Percentiles rank a stretch among this genome's conserved stretches.
Conservation (phyloP, 1,284 basidiomycete genomes). For the Xanthoconium separans region DNA sequence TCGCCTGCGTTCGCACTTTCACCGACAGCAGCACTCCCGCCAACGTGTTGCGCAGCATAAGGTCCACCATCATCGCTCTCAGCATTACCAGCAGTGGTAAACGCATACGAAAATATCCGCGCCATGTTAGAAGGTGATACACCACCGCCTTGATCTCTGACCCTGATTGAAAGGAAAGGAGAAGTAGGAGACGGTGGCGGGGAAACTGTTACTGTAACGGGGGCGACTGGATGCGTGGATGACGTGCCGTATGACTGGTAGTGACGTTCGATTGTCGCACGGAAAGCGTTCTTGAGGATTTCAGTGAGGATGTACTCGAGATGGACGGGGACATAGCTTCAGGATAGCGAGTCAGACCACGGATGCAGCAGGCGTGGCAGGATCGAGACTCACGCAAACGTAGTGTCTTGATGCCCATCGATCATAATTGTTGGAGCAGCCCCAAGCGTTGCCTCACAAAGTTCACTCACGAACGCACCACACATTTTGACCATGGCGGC, state of each 20-base stretch:
- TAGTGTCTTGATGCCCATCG: slow-evolving; percentile 69
- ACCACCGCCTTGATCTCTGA: slow-evolving; percentile 86
- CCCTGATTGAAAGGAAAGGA: slow-evolving; percentile 69
- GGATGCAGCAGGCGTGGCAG: not conserved
- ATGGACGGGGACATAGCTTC: slow-evolving; percentile 84
- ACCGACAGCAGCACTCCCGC: slow-evolving; percentile 64
- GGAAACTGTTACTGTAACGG: slow-evolving; percentile 73
- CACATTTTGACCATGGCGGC: slow-evolving; percentile 72
- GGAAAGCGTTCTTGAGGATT: slow-evolving; percentile 86
- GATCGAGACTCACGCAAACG: slow-evolving; percentile 63
- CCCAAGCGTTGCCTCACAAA: slow-evolving; percentile 87
- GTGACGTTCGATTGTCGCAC: slow-evolving; percentile 83
- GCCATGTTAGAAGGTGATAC: slow-evolving; percentile 73
- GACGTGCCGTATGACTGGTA: slow-evolving; percentile 41
- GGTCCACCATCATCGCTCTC: slow-evolving; percentile 60
- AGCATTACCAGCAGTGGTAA: slow-evolving; percentile 62
- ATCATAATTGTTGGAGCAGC: slow-evolving; percentile 64
- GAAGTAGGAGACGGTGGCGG: slow-evolving; percentile 45
- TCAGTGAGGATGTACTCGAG: slow-evolving; percentile 88
- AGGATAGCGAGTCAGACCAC: slow-evolving; percentile 13
- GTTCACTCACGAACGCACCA: slow-evolving; percentile 76
- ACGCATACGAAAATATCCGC: slow-evolving; percentile 87
- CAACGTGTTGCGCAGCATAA: slow-evolving; percentile 70
- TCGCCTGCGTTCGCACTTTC: slow-evolving; percentile 46
- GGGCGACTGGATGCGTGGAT: slow-evolving; percentile 47